phyloP scores from a whole-genome alignment of 2,329 filamentous ascomycete genomes.

The Colletotrichum theobromicola region DNA sequence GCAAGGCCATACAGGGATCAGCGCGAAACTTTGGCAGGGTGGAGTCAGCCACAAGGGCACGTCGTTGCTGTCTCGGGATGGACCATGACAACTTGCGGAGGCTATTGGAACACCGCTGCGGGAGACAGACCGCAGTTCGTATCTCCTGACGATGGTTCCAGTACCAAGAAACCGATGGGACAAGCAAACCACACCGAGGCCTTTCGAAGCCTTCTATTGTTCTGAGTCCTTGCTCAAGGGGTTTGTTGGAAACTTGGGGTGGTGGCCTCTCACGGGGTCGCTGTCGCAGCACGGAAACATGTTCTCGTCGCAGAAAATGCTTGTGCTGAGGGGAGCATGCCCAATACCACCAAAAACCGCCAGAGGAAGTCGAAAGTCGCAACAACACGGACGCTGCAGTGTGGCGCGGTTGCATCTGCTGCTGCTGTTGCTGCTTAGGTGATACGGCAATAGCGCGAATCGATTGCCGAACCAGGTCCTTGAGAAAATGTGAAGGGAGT shows the following conservation, averaged over 20 bases:
- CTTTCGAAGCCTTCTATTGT: background rate
- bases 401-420: background rate
- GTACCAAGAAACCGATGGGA: background rate
- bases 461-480: slow-evolving; percentile 1
- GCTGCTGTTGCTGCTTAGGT: slow-evolving; percentile 7
- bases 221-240: background rate
- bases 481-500: background rate
- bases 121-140: background rate
- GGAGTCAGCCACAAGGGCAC: slow-evolving; percentile 13
- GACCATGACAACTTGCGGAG: background rate
- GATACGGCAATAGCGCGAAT: slow-evolving; percentile 1
- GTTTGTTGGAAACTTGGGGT: background rate
- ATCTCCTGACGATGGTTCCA: background rate
- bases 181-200: background rate
- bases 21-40: background rate
- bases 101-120: slow-evolving; percentile 1
- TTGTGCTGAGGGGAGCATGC: background rate
- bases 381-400: slow-evolving; percentile 14
- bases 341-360: background rate
- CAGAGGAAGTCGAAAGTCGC: background rate
- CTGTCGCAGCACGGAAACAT: slow-evolving; percentile 5
- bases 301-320: slow-evolving; percentile 4
- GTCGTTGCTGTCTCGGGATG: slow-evolving; percentile 4
- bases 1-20: background rate
- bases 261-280: background rate